Evolutionary conservation across 257 asterid genomes (phyloP), one percentile per base, ranked within the genome.

Genomic region (Solanum tarijense): DNA sequence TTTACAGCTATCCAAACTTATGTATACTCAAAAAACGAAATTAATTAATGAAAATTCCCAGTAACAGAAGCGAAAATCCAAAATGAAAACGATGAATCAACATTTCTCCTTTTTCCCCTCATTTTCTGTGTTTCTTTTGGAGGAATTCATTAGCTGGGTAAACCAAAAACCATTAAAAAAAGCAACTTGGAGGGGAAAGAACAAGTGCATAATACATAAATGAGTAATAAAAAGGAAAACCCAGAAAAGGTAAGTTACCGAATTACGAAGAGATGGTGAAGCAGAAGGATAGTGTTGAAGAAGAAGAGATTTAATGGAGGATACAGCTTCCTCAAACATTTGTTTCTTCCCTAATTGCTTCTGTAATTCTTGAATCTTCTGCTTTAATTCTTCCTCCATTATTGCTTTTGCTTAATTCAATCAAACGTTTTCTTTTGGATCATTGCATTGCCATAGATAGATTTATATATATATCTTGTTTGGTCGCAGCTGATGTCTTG

Each of bases 321-420:
- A 89, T 41, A 96, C 94, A 12, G 99, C 93, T 87, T 91, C 98
- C 93, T 97, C 99, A 52, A 97, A 97, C 90, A 89, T 83, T 86
- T 93, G 93, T 89, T 95, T 97, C 93, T 96, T 96, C 43, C 90
- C 93, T 16, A 97, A 93, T 89, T 93, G 96, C 85, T 92, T 96
- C 93, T 97, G 98, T 89, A 96, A 92, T 87, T 94, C 95, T 62
- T 91, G 94, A 86, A 97, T 91, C 87, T 89, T 91, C 91, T 88
- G 92, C 90, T 92, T 93, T 25, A 97, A 87, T 76, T 86, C 92
- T 88, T 90, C 94, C 88, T 93, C 93, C 96, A 94, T 93, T 18
- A 66, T 29, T 62, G 31, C 7, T 9, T 62, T 48, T 81, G 29
- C 43, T 48, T 82, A 82, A 21, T 12, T 82, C 69, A 48, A 82